A percentile compares a stretch with the other conserved stretches of the same genome.
phyloP scores from a whole-genome alignment of 2,329 filamentous ascomycete genomes.

The Sodiomyces alkalinus region DNA sequence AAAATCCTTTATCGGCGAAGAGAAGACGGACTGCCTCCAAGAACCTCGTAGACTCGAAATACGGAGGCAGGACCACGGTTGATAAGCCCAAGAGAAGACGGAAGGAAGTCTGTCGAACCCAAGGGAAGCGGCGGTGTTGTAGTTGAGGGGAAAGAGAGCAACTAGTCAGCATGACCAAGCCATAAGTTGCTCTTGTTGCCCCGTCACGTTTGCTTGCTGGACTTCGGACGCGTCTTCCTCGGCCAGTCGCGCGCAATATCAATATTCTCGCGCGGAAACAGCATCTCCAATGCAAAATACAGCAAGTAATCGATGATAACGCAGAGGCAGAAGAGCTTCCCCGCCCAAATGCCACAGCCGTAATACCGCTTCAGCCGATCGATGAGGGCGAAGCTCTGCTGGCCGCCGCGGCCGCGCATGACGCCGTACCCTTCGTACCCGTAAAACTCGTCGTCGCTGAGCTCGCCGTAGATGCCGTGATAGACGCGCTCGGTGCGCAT shows the following conservation, averaged over 20 bases:
- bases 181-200: too few species aligned
- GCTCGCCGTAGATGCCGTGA: slow-evolving; percentile 76
- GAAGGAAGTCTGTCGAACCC: too few species aligned
- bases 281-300: slow-evolving; percentile 76
- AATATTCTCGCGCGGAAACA: slow-evolving; percentile 70
- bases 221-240: slow-evolving; percentile 49
- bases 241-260: slow-evolving; percentile 90
- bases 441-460: slow-evolving; percentile 78
- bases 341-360: slow-evolving; percentile 95
- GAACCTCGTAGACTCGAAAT: too few species aligned
- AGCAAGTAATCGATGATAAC: slow-evolving; percentile 89
- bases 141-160: too few species aligned
- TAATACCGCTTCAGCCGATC: slow-evolving; percentile 94
- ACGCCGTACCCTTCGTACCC: slow-evolving; percentile 66
- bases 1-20: too few species aligned
- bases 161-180: too few species aligned
- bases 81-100: too few species aligned
- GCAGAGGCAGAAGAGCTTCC: slow-evolving; percentile 91
- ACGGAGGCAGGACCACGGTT: too few species aligned
- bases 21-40: too few species aligned
- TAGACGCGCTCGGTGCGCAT: slow-evolving; percentile 90
- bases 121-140: too few species aligned
- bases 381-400: slow-evolving; percentile 82
- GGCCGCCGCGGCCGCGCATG: slow-evolving; percentile 50
- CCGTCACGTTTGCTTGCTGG: too few species aligned